A percentile compares a stretch with the other conserved stretches of the same genome.
Conservation (phyloP, 345 rosid genomes). For the Brassica carinata region DNA sequence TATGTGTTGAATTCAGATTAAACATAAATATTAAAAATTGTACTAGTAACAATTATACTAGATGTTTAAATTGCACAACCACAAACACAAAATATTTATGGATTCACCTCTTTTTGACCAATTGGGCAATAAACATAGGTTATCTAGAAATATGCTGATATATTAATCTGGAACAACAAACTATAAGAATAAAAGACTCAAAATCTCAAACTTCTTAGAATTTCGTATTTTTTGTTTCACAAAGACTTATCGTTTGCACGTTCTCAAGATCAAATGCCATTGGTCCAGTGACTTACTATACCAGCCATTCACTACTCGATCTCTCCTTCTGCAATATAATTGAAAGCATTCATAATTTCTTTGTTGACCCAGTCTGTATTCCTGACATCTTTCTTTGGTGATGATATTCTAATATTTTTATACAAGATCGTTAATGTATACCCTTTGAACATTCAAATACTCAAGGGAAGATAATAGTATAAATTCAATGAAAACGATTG, state of each 20-base stretch:
- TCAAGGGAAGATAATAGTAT: not conserved
- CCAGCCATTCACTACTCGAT: not conserved
- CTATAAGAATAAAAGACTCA: not conserved
- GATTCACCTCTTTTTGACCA: not conserved
- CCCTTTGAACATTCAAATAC: conserved; percentile 26
- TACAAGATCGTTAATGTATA: conserved; percentile 9
- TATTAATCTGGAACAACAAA: not conserved
- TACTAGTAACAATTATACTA: not conserved
- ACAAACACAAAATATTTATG: not conserved
- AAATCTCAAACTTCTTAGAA: not conserved
- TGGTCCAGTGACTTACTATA: conserved; percentile 4
- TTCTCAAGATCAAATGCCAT: not conserved
- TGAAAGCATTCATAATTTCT: not conserved
- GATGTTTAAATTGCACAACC: not conserved
- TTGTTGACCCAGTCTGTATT: not conserved
- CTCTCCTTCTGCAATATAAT: not conserved
- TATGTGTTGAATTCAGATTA: no score
- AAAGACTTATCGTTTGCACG: not conserved
- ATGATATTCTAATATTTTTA: not conserved
- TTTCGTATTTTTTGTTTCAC: not conserved
- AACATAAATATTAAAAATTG: no score
- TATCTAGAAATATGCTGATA: not conserved
- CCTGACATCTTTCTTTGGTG: not conserved
- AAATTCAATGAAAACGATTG: conserved; percentile 4
- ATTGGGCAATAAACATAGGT: not conserved